Percentiles rank a stretch among this genome's conserved stretches.
Evolutionary conservation across 2,329 filamentous ascomycete species (phyloP).

Genomic region (Curvularia verruculosa): DNA sequence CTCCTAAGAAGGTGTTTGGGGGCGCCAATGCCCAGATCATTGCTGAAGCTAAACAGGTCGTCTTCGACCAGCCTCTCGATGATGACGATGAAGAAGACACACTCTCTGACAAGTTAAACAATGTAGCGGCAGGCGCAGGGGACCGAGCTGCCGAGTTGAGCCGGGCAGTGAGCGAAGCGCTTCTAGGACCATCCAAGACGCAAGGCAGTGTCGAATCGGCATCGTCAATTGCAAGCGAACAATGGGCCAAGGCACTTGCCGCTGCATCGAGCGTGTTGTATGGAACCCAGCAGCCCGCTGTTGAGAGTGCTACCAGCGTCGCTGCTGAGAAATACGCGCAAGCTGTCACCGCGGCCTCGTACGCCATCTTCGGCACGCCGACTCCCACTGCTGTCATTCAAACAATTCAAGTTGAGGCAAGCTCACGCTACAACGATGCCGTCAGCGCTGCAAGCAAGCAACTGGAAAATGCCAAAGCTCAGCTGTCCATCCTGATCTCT

Average conservation of each 20-base stretch:
- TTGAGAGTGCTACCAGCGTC: slow-evolving; percentile 56
- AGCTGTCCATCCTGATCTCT: slow-evolving; percentile 69
- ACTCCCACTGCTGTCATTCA: slow-evolving; percentile 53
- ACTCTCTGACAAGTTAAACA: slow-evolving; percentile 60
- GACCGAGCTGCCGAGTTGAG: slow-evolving; percentile 61
- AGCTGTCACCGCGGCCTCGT: slow-evolving; percentile 65
- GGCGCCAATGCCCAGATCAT: slow-evolving; percentile 60
- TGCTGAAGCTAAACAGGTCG: slow-evolving; percentile 54
- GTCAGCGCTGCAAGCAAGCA: slow-evolving; percentile 70
- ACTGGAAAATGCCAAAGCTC: slow-evolving; percentile 69
- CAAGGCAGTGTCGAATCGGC: slow-evolving; percentile 57
- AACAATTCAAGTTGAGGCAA: slow-evolving; percentile 57
- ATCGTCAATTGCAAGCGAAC: slow-evolving; percentile 61
- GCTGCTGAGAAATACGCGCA: slow-evolving; percentile 62
- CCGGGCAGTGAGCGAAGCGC: slow-evolving; percentile 62
- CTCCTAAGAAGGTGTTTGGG: slow-evolving; percentile 59
- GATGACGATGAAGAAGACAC: slow-evolving; percentile 54
- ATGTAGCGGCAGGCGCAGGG: slow-evolving; percentile 58
- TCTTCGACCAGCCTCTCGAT: slow-evolving; percentile 58
- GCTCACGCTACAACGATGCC: slow-evolving; percentile 67
- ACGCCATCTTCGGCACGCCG: slow-evolving; percentile 61
- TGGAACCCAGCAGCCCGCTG: slow-evolving; percentile 52
- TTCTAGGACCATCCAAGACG: slow-evolving; percentile 54
- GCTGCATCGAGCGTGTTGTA: slow-evolving; percentile 64
- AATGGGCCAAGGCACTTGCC: slow-evolving; percentile 62